Conservation (phyloP, 106 monocot species). For the Narthecium ossifragum region DNA sequence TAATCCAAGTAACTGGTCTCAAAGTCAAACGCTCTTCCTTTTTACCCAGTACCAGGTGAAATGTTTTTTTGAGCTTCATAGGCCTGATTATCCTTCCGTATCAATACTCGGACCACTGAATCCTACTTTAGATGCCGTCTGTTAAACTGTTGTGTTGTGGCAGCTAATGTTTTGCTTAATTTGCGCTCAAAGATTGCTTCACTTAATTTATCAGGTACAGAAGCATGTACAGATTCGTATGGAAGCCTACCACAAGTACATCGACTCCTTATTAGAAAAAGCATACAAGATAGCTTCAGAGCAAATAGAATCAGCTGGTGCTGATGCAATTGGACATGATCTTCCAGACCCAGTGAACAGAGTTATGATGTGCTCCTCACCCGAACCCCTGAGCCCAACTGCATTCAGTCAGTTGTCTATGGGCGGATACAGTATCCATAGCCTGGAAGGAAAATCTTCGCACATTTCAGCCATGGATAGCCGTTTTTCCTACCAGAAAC, state of each 20-base stretch:
- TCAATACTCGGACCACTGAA: too few species aligned
- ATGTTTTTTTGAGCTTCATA: too few species aligned
- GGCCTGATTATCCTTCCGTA: too few species aligned
- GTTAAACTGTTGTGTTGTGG: too few species aligned
- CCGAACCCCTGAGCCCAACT: conserved; percentile 33
- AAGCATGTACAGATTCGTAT: conserved; percentile 83
- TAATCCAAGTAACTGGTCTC: too few species aligned
- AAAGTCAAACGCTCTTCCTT: too few species aligned
- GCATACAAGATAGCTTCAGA: conserved; percentile 82
- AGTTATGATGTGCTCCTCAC: conserved; percentile 17
- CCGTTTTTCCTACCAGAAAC: conserved; percentile 25
- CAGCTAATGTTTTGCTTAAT: too few species aligned
- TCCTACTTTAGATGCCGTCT: too few species aligned
- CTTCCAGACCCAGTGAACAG: conserved; percentile 27
- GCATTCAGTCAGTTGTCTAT: conserved; percentile 40
- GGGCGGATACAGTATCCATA: conserved; percentile 32
- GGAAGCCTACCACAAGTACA: conserved; percentile 85
- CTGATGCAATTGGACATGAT: conserved; percentile 16
- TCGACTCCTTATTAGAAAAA: conserved; percentile 63
- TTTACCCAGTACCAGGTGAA: too few species aligned
- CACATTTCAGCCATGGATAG: conserved; percentile 30
- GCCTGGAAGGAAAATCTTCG: conserved; percentile 23
- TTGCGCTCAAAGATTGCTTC: too few species aligned
- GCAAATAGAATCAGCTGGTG: conserved; percentile 55
- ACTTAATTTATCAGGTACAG: conserved; percentile 94